Conservation (phyloP, 2,329 filamentous ascomycete genomes). For the Pseudodiploospora longispora region DNA sequence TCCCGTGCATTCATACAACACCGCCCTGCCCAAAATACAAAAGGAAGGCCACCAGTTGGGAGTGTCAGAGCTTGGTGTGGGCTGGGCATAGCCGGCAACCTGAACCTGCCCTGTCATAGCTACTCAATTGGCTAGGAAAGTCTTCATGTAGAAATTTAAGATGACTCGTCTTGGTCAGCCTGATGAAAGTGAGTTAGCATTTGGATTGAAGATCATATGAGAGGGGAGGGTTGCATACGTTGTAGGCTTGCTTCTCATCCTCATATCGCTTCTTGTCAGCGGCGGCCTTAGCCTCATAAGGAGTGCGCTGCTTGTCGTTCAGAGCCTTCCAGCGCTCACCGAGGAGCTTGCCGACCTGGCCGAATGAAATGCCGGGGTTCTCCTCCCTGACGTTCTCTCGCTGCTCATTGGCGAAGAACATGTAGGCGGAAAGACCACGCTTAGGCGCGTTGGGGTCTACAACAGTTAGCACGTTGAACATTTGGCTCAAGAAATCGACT, state of each 20-base stretch:
- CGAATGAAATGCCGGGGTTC: constrained; percentile 96
- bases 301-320: constrained; percentile 82
- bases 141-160: constrained; percentile 5
- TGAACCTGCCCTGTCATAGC: constrained; percentile 1
- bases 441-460: constrained; percentile 95
- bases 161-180: constrained; percentile 16
- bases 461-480: constrained; percentile 9
- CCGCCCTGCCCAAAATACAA: constrained; percentile 31
- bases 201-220: constrained; percentile 9
- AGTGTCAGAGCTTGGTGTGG: not conserved
- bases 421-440: constrained; percentile 98
- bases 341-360: constrained; percentile 96
- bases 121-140: not conserved
- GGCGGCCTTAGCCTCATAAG: constrained; percentile 95
- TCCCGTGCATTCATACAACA: constrained; percentile 36
- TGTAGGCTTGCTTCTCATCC: constrained; percentile 92
- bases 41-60: constrained; percentile 14
- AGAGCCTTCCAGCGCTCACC: constrained; percentile 98
- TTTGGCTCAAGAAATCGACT: not conserved
- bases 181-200: constrained; percentile 3
- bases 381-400: constrained; percentile 97
- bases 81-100: constrained; percentile 1
- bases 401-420: constrained; percentile 99
- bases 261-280: constrained; percentile 99
- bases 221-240: constrained; percentile 47